Conservation (phyloP, 2,329 filamentous ascomycete species). For the Aureobasidium mangrovei region DNA sequence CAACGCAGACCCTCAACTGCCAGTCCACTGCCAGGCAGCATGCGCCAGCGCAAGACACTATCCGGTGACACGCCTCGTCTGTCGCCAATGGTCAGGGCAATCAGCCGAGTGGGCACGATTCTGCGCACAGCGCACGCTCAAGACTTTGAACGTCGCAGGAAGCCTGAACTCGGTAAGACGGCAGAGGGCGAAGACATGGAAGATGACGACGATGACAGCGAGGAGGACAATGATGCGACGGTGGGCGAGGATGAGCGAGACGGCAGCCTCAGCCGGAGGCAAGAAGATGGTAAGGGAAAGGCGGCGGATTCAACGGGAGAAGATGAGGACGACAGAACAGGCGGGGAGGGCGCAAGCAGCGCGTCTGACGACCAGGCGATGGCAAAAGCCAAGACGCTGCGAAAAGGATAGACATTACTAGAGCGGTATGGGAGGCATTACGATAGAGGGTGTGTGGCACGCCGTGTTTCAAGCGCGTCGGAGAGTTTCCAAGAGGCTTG, state of each 20-base stretch:
- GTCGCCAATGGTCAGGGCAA: conserved; percentile 32
- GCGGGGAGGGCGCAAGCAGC: conserved; percentile 1
- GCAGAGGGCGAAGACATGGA: conserved; percentile 26
- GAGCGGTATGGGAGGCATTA: neutral
- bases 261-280: neutral
- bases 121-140: conserved; percentile 78
- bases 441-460: neutral
- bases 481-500: neutral
- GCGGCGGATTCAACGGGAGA: neutral
- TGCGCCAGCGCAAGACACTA: conserved; percentile 16
- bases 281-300: neutral
- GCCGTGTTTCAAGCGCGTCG: conserved; percentile 1
- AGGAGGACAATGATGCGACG: conserved; percentile 19
- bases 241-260: neutral
- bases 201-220: conserved; percentile 27
- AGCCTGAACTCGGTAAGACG: conserved; percentile 34
- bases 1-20: neutral
- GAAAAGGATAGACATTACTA: neutral
- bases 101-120: conserved; percentile 54
- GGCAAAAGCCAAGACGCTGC: neutral
- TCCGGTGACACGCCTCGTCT: conserved; percentile 20
- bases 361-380: conserved; percentile 4
- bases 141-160: conserved; percentile 78
- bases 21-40: neutral
- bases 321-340: neutral